Conservation (phyloP, 2,329 filamentous ascomycete genomes). For the Microcera coccophila region DNA sequence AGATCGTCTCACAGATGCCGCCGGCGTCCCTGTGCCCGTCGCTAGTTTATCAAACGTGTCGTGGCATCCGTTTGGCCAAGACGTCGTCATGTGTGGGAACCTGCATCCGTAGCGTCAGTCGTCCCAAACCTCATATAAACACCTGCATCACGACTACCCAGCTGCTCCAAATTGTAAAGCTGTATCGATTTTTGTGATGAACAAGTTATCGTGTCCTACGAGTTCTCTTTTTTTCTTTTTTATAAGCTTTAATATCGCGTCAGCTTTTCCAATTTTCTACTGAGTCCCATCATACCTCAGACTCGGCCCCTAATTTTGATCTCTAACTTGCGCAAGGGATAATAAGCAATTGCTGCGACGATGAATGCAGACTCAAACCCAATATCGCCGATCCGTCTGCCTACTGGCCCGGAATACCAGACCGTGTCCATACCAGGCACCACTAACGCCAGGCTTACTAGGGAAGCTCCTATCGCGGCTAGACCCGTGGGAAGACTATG, state of each 20-base stretch:
- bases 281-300: conserved; percentile 2
- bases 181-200: background rate
- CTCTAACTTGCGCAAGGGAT: conserved; percentile 34
- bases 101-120: conserved; percentile 34
- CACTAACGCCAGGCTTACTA: conserved; percentile 40
- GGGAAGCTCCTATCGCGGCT: conserved; percentile 41
- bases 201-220: background rate
- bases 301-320: conserved; percentile 27
- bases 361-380: conserved; percentile 45
- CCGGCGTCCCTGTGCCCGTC: conserved; percentile 54
- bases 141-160: no score
- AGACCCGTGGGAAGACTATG: conserved; percentile 40
- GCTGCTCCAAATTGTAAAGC: no score
- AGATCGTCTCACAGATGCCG: conserved; percentile 47
- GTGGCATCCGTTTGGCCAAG: conserved; percentile 77
- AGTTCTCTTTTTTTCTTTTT: background rate
- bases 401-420: conserved; percentile 44
- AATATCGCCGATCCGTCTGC: conserved; percentile 40
- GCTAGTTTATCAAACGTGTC: conserved; percentile 62
- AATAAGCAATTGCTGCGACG: conserved; percentile 38
- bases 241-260: no score
- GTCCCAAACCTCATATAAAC: no score
- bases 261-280: background rate
- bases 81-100: conserved; percentile 76
- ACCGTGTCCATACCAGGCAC: conserved; percentile 42